These are phyloP conservation scores for Fusarium penzigii DNA, from an alignment of 2,329 filamentous ascomycete species.

Conservation along the genomic window DNA sequence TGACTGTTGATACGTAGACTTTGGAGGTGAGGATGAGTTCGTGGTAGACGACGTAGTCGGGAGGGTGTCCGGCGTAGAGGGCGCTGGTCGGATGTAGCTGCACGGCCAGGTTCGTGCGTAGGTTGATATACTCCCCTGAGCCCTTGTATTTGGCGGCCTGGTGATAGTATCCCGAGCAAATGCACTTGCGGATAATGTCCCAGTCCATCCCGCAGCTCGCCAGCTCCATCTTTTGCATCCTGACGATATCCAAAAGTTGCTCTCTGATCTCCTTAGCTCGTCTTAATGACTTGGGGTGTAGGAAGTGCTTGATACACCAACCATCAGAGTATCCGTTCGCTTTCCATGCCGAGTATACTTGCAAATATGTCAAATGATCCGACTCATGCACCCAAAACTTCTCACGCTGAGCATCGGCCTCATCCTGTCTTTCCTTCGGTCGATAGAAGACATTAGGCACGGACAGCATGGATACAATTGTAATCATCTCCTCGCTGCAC, in stretches of 20 bases:
- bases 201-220: constrained; percentile 93
- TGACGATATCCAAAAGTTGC: constrained; percentile 92
- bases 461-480: constrained; percentile 96
- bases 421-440: constrained; percentile 93
- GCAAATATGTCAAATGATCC: constrained; percentile 91
- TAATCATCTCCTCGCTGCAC: constrained; percentile 97
- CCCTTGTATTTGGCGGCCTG: constrained; percentile 96
- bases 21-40: constrained; percentile 95
- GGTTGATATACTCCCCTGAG: constrained; percentile 95
- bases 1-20: constrained; percentile 98
- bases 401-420: constrained; percentile 91
- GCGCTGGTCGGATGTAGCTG: constrained; percentile 93
- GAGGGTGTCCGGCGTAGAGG: constrained; percentile 90
- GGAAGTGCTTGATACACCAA: constrained; percentile 91
- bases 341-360: constrained; percentile 96
- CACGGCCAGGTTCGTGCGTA: constrained; percentile 90
- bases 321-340: constrained; percentile 84
- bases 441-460: constrained; percentile 97
- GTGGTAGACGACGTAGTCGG: constrained; percentile 97
- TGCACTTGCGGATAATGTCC: constrained; percentile 93
- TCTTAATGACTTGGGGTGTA: constrained; percentile 91
- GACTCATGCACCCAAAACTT: constrained; percentile 99
- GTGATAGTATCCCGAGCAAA: constrained; percentile 97
- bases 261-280: constrained; percentile 92
- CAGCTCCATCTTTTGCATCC: constrained; percentile 86